Percentiles rank a stretch among this genome's conserved stretches.
Evolutionary conservation across 2,329 filamentous ascomycete genomes (phyloP).

Genomic region (Blumeria hordei): DNA sequence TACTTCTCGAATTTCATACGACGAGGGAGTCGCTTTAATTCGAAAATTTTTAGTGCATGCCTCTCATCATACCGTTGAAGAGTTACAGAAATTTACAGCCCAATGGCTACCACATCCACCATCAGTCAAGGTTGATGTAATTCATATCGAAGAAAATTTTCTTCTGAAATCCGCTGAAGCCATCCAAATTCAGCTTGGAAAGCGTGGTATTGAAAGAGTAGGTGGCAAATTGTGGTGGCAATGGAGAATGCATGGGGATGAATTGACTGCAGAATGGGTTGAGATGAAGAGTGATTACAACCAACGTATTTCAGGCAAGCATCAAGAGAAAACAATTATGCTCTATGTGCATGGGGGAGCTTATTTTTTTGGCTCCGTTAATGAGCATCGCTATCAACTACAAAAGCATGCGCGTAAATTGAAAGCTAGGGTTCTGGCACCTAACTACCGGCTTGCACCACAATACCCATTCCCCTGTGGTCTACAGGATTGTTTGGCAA

Average conservation of each 20-base stretch:
- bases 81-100: conserved; percentile 71
- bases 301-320: conserved; percentile 36
- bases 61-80: conserved; percentile 76
- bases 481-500: conserved; percentile 67
- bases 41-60: conserved; percentile 67
- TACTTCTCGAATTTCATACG: conserved; percentile 77
- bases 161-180: conserved; percentile 40
- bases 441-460: conserved; percentile 66
- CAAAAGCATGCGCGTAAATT: conserved; percentile 88
- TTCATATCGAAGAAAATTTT: conserved; percentile 37
- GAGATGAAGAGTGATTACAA: conserved; percentile 74
- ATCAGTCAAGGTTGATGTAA: conserved; percentile 61
- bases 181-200: conserved; percentile 51
- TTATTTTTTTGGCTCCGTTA: conserved; percentile 87
- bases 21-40: conserved; percentile 73
- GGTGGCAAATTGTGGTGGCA: conserved; percentile 79
- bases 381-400: conserved; percentile 95
- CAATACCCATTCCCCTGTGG: conserved; percentile 94
- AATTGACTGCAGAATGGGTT: conserved; percentile 74
- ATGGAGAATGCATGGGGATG: conserved; percentile 45
- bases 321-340: conserved; percentile 52
- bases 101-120: conserved; percentile 79
- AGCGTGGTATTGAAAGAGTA: conserved; percentile 46
- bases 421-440: conserved; percentile 69
- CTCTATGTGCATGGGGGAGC: conserved; percentile 85